A percentile compares a stretch with the other conserved stretches of the same genome.
Conservation (phyloP, 2,329 filamentous ascomycete genomes). For the Camptophora hylomeconis region DNA sequence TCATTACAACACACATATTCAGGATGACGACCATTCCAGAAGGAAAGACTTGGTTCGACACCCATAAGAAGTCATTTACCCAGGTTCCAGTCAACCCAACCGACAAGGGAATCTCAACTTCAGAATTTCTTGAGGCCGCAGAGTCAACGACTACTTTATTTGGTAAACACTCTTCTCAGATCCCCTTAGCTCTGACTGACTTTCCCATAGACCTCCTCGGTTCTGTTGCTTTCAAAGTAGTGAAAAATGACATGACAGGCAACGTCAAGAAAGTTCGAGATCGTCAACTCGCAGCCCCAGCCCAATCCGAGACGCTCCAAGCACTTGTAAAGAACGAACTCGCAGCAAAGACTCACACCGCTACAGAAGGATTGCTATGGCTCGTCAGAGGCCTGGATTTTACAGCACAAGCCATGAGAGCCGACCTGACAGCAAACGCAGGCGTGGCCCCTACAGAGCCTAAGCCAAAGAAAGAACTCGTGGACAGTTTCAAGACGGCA, state of each 20-base stretch:
- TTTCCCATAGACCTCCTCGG: constrained; percentile 41
- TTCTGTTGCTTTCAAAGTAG: constrained; percentile 67
- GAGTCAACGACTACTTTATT: constrained; percentile 81
- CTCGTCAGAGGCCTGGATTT: constrained; percentile 89
- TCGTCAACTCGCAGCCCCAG: constrained; percentile 63
- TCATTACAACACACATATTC: constrained; percentile 18
- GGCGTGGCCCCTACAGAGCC: constrained; percentile 8
- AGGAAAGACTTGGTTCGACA: constrained; percentile 73
- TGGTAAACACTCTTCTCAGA: too few species aligned
- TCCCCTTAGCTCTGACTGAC: constrained; percentile 3
- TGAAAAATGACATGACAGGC: constrained; percentile 81
- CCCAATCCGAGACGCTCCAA: constrained; percentile 73
- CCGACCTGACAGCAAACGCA: constrained; percentile 28
- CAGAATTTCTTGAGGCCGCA: constrained; percentile 79
- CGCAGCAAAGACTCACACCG: constrained; percentile 75
- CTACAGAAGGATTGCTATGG: constrained; percentile 86
- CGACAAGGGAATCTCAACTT: constrained; percentile 66
- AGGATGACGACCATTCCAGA: constrained; percentile 45
- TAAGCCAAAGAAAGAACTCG: constrained; percentile 40
- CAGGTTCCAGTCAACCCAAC: constrained; percentile 68
- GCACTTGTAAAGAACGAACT: constrained; percentile 75
- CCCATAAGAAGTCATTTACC: constrained; percentile 68
- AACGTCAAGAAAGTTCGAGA: constrained; percentile 96
- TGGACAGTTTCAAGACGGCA: constrained; percentile 71
- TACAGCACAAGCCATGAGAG: constrained; percentile 67